Evolutionary conservation across 306 rosid species (phyloP).

Genomic region (Adenanthera pavonina): DNA sequence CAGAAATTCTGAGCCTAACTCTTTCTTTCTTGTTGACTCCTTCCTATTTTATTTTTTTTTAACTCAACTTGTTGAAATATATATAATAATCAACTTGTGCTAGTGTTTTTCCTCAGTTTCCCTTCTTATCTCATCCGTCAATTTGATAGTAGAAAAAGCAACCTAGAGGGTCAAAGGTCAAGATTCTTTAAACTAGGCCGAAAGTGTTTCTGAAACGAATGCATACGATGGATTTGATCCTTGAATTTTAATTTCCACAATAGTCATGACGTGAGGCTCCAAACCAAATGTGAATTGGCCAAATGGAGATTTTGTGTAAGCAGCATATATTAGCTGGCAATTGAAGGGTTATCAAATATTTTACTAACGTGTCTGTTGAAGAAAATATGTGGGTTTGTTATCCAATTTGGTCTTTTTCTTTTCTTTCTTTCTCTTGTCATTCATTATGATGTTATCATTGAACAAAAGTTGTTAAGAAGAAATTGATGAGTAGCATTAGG

Average conservation of each 20-base stretch:
- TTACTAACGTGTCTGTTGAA: too few relatives aligned
- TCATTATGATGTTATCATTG: too few relatives aligned
- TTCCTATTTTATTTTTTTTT: not conserved
- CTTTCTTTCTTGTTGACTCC: slow-evolving; percentile 2
- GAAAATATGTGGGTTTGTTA: too few relatives aligned
- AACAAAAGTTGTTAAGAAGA: too few relatives aligned
- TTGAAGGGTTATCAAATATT: not conserved
- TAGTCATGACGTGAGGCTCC: not conserved
- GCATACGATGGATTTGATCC: not conserved
- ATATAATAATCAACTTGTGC: not conserved
- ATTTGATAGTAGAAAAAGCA: not conserved
- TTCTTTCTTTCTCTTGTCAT: too few relatives aligned
- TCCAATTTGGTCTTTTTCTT: too few relatives aligned
- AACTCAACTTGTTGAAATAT: not conserved
- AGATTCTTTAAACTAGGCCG: not conserved
- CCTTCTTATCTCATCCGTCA: not conserved
- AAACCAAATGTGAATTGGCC: not conserved
- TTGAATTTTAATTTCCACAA: not conserved
- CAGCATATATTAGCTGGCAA: not conserved
- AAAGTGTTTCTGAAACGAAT: not conserved
- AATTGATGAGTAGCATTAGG: too few relatives aligned
- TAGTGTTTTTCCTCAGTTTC: not conserved
- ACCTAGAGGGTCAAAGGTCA: not conserved
- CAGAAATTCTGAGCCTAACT: not conserved
- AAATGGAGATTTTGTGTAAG: not conserved